Evolutionary conservation across 768 basidiomycete species (phyloP).

Genomic region (Calocera viscosa): DNA sequence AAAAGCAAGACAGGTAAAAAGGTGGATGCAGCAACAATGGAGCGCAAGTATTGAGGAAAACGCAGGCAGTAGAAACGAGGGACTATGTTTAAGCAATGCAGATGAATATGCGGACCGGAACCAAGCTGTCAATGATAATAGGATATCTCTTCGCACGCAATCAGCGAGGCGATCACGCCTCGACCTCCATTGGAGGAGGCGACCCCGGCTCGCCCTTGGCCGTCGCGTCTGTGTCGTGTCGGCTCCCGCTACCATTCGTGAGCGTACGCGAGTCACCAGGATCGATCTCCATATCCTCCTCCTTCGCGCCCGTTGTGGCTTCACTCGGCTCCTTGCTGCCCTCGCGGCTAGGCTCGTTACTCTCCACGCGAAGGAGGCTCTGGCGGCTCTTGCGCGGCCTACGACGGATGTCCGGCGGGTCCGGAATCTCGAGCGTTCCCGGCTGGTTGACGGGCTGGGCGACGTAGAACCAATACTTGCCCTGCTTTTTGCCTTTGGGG

Average conservation of each 20-base stretch:
- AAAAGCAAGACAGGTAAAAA: neutral
- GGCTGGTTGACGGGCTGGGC: conserved; percentile 45
- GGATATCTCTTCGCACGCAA: neutral
- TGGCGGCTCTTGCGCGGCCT: neutral
- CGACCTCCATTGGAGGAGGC: neutral
- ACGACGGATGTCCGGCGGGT: conserved; percentile 4
- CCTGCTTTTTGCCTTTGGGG: conserved; percentile 67
- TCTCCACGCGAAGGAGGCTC: neutral
- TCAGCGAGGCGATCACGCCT: neutral
- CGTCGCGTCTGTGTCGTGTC: neutral
- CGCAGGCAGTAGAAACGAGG: neutral
- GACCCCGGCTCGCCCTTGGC: neutral
- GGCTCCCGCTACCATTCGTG: neutral
- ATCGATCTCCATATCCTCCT: neutral
- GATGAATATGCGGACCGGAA: neutral
- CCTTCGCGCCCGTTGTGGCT: neutral
- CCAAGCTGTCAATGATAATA: neutral
- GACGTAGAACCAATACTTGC: conserved; percentile 78
- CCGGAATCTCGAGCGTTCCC: neutral
- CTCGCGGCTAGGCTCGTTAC: neutral
- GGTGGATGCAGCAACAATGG: neutral
- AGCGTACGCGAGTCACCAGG: neutral
- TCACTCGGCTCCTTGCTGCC: neutral
- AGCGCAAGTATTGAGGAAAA: neutral
- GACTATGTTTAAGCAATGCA: conserved; percentile 2